phyloP scores from a whole-genome alignment of 1,139 yeast species.

The Meyerozyma elateridarum region DNA sequence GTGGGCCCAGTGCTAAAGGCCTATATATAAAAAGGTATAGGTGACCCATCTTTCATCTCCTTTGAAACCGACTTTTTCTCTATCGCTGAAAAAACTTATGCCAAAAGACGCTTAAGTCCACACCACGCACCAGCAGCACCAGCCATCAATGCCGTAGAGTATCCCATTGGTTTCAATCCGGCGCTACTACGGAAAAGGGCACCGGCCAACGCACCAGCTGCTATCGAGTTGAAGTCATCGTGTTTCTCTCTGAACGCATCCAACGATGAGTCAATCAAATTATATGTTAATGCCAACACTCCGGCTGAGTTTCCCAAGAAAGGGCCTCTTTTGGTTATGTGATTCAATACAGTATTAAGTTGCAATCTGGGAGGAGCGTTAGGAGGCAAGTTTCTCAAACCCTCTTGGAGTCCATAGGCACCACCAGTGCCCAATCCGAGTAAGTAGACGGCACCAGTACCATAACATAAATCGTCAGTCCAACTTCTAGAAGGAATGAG shows the following conservation, averaged over 20 bases:
- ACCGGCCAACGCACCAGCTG: conserved; percentile 90
- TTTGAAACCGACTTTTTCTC: too few species aligned
- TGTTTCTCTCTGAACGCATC: conserved; percentile 84
- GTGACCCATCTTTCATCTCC: too few species aligned
- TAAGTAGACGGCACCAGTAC: conserved; percentile 92
- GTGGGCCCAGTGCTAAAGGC: conserved; percentile 8
- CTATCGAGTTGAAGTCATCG: conserved; percentile 77
- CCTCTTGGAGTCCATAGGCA: conserved; percentile 80
- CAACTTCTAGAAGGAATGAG: conserved; percentile 92
- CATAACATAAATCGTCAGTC: conserved; percentile 96
- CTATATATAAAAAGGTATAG: too few species aligned
- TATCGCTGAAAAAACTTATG: too few species aligned
- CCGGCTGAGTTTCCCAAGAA: conserved; percentile 93
- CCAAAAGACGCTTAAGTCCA: conserved; percentile 57
- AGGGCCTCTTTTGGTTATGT: conserved; percentile 93
- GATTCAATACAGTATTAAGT: conserved; percentile 84
- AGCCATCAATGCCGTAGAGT: conserved; percentile 81
- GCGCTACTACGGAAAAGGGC: conserved; percentile 84
- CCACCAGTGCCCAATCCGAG: conserved; percentile 79
- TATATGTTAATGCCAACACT: conserved; percentile 84
- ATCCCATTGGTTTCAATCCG: conserved; percentile 84
- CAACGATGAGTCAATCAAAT: conserved; percentile 72
- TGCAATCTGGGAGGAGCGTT: conserved; percentile 72
- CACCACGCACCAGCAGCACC: conserved; percentile 93
- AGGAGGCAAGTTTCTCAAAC: conserved; percentile 69